phyloP scores from a whole-genome alignment of 1,284 basidiomycete genomes.

The Coniferiporia sulphurascens region DNA sequence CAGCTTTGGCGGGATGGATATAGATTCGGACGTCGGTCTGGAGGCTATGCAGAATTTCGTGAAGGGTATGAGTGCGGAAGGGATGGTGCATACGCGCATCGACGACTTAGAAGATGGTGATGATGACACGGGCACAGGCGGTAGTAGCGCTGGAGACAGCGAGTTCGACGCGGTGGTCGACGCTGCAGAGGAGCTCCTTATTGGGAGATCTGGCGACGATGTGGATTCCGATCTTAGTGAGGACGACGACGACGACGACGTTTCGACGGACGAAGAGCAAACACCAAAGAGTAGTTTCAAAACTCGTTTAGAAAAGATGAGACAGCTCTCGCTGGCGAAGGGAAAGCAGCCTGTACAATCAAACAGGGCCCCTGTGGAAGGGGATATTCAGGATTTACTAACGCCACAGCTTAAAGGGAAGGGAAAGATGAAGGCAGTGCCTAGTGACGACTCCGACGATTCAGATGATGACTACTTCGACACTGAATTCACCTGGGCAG shows the following conservation, averaged over 20 bases:
- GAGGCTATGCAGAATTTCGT: conserved; percentile 53
- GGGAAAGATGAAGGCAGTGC: conserved; percentile 10
- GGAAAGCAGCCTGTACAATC: conserved; percentile 22
- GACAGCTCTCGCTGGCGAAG: conserved; percentile 32
- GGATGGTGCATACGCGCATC: conserved; percentile 50
- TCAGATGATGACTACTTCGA: conserved; percentile 6
- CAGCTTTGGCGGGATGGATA: conserved; percentile 47
- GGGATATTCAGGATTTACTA: too few species aligned
- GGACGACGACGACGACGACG: conserved; percentile 28
- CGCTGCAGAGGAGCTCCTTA: conserved; percentile 30
- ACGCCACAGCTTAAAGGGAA: neutral
- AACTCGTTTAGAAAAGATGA: conserved; percentile 41
- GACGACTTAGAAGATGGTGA: conserved; percentile 59
- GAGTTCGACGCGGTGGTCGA: conserved; percentile 25
- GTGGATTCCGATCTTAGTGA: conserved; percentile 23
- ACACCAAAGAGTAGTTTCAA: conserved; percentile 52
- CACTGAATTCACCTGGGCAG: conserved; percentile 42
- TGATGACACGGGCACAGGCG: conserved; percentile 22
- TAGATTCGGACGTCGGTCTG: conserved; percentile 48
- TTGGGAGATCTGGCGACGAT: conserved; percentile 31
- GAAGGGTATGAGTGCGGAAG: conserved; percentile 44
- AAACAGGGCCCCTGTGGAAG: too few species aligned
- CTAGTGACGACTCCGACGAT: conserved; percentile 2
- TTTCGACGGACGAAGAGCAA: conserved; percentile 32
- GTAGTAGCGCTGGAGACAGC: conserved; percentile 20